These are phyloP conservation scores for Forsythia suspensa DNA, from an alignment of 257 asterid genomes.

Conservation along the genomic window DNA sequence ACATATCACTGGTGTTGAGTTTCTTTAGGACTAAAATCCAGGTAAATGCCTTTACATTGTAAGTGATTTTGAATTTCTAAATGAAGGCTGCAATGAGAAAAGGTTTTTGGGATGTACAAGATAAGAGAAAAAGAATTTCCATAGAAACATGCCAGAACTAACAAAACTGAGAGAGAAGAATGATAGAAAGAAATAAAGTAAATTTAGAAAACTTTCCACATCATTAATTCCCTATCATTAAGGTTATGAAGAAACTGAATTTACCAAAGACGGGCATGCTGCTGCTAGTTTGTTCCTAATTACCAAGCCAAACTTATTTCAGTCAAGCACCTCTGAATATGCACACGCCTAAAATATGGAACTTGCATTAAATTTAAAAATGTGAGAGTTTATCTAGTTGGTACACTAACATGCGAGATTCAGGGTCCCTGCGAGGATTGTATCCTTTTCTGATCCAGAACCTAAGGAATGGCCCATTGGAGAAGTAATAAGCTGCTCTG, in stretches of 20 bases:
- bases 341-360: constrained; percentile 12
- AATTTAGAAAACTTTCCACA: background rate
- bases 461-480: constrained; percentile 85
- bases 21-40: background rate
- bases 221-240: background rate
- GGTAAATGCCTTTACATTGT: background rate
- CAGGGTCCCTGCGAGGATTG: constrained; percentile 95
- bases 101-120: background rate
- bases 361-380: constrained; percentile 2
- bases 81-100: background rate
- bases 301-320: background rate
- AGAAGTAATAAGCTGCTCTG: constrained; percentile 83
- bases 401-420: constrained; percentile 78
- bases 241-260: background rate
- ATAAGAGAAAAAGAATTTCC: background rate
- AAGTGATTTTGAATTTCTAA: background rate
- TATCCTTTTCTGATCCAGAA: constrained; percentile 94
- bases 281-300: background rate
- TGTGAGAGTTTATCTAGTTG: constrained; percentile 8
- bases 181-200: background rate
- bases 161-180: background rate
- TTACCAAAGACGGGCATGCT: background rate
- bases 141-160: background rate
- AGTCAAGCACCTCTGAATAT: background rate
- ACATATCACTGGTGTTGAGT: background rate